phyloP scores from a whole-genome alignment of 2,329 filamentous ascomycete species.

The Tolypocladium sp. region DNA sequence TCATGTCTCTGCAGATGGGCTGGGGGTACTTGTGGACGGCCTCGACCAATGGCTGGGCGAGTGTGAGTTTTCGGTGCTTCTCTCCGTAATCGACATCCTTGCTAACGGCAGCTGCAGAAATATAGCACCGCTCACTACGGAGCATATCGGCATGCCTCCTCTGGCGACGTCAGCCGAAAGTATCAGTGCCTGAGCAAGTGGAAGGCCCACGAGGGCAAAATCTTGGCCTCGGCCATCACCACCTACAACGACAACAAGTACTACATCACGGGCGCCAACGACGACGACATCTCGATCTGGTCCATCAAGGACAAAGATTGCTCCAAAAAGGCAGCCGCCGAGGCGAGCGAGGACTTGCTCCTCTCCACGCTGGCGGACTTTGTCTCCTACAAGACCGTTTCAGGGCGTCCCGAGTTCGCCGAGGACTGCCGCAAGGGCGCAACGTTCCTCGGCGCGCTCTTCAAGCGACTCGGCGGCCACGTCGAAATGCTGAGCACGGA shows the following conservation, averaged over 20 bases:
- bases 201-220: constrained; percentile 78
- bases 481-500: constrained; percentile 85
- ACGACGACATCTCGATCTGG: constrained; percentile 85
- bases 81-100: rapidly evolving
- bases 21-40: constrained; percentile 82
- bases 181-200: constrained; percentile 73
- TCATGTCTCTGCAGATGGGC: constrained; percentile 79
- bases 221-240: constrained; percentile 74
- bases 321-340: constrained; percentile 23
- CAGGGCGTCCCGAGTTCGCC: constrained; percentile 74
- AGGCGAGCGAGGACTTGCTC: constrained; percentile 40
- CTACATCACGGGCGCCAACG: constrained; percentile 92
- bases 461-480: constrained; percentile 83
- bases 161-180: constrained; percentile 59
- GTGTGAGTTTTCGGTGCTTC: constrained; percentile 44
- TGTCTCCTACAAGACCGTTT: constrained; percentile 85
- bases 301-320: constrained; percentile 45
- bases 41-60: constrained; percentile 78
- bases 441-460: constrained; percentile 80
- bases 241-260: constrained; percentile 63
- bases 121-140: constrained; percentile 58
- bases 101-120: constrained; percentile 34
- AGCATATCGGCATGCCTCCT: constrained; percentile 37
- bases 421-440: constrained; percentile 91
- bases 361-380: constrained; percentile 74